Evolutionary conservation across 345 rosid genomes (phyloP).

Genomic region (Hibiscus trionum): DNA sequence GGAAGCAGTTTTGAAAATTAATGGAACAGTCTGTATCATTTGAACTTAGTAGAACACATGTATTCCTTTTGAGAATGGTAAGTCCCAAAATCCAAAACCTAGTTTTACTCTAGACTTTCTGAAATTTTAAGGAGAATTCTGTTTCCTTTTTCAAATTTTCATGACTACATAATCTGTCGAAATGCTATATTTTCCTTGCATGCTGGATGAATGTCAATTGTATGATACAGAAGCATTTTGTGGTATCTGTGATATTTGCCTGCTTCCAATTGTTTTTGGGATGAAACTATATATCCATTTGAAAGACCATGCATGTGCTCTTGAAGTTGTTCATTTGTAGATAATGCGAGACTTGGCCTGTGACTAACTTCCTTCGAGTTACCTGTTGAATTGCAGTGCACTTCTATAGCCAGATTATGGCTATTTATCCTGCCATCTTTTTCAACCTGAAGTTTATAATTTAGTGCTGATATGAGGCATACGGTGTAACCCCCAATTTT

Average conservation of each 20-base stretch:
- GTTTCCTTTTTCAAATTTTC: background rate
- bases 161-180: background rate
- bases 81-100: constrained; percentile 8
- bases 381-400: background rate
- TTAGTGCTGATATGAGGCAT: background rate
- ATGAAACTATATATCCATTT: background rate
- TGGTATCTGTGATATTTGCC: background rate
- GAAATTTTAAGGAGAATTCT: constrained; percentile 2
- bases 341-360: background rate
- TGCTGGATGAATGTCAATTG: constrained; percentile 7
- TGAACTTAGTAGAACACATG: constrained; percentile 23
- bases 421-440: background rate
- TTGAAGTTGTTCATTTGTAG: background rate
- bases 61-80: constrained; percentile 13
- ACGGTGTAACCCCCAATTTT: no score
- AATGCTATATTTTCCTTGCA: constrained; percentile 1
- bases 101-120: constrained; percentile 13
- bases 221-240: constrained; percentile 2
- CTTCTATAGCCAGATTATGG: background rate
- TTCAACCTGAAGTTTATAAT: background rate
- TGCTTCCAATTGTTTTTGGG: background rate
- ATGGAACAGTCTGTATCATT: constrained; percentile 28
- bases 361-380: background rate
- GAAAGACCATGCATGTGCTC: background rate
- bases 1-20: constrained; percentile 83